Conservation (phyloP, 2,329 filamentous ascomycete genomes). For the Talaromyces marneffei region DNA sequence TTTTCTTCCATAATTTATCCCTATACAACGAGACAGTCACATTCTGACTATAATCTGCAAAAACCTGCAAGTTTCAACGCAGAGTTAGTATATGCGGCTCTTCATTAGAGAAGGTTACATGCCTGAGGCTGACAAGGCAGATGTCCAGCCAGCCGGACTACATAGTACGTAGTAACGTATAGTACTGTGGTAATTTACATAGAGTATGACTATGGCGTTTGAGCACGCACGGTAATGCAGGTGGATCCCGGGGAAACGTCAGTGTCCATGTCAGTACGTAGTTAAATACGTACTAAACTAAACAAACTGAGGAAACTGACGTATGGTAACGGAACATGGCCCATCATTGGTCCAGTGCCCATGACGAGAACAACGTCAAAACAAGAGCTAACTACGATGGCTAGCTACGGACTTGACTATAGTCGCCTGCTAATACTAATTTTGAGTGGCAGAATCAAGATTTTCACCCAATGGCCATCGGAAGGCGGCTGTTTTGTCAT, state of each 20-base stretch:
- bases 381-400: no score
- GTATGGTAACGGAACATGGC: not conserved
- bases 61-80: not conserved
- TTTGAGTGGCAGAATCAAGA: not conserved
- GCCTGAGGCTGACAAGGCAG: no score
- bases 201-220: not conserved
- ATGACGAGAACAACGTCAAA: no score
- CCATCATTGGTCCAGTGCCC: not conserved
- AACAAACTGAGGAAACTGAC: no score
- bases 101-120: not conserved
- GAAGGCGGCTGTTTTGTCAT: constrained; percentile 2
- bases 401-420: no score
- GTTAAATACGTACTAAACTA: no score
- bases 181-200: no score
- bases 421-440: not conserved
- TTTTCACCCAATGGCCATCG: not conserved
- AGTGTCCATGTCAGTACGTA: not conserved
- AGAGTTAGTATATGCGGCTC: not conserved
- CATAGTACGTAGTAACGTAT: no score
- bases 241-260: not conserved
- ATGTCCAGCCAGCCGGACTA: no score
- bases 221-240: not conserved
- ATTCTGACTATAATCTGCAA: not conserved
- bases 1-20: not conserved
- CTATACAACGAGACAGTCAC: not conserved